Base-by-base conservation (phyloP, 495 filamentous ascomycete genomes). In the Polyplosphaeria fusca region DNA sequence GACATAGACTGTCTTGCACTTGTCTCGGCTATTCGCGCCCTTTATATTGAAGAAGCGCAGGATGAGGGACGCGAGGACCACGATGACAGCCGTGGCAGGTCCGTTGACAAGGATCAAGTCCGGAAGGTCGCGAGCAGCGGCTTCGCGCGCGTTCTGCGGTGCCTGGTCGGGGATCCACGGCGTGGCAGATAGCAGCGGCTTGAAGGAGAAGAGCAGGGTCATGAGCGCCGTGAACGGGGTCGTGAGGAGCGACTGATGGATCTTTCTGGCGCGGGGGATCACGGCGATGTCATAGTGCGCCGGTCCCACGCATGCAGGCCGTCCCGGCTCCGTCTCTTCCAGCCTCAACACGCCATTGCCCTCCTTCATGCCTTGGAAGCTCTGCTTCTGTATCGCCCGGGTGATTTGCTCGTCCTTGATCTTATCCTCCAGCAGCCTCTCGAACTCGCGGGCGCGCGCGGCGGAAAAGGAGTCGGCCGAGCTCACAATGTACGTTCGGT, bases 71-170 rank as follows among this genome's bases (percentile, higher is more conserved):
- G 86, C 87, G 0, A 88, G 60, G 5, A 91, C 75, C 45, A 96
- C 76, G 38, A 96, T 82, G 30, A 95, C 86, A 13, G 82, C 87
- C 1, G 88, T 94, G 1, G 86, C 93, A 1, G 93, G 93, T 0
- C 93, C 93, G 70, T 98, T 96, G 32, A 83, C 87, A 16, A 96
- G 66, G 45, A 98, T 83, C 13, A 95, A 67, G 69, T 89, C 85
- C 0, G 88, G 88, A 53, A 77, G 74, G 44, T 60, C 48, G 26
- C 19, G 18, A 19, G 50, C 47, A 1, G 56, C 46, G 28, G 44
- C 28, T 45, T 60, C 48, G 43, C 41, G 47, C 16, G 40, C 3
- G 1, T n/a, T 42, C 1, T 38, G 24, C 1, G 56, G 56, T 1
- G 28, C 20, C 3, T 16, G 28, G 28, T 43, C 40, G 37, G 47